These are phyloP conservation scores for Cyclotella distinguenda DNA, from an alignment of 108 stramenopile species.

Conservation along the genomic window DNA sequence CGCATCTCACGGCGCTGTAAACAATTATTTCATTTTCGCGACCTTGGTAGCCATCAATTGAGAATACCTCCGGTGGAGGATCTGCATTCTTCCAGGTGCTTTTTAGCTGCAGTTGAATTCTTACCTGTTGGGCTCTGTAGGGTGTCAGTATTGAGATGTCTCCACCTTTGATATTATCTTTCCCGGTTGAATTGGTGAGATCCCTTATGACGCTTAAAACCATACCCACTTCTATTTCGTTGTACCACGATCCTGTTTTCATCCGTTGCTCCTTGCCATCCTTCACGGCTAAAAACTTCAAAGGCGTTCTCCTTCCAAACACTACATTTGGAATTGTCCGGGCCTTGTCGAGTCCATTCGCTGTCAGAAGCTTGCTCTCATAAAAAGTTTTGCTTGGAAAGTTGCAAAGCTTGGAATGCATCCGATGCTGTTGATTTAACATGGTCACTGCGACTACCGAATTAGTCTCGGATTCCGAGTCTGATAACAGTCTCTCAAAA, in stretches of 20 bases:
- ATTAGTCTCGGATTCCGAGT: not conserved
- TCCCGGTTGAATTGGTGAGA: not conserved
- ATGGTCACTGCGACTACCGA: not conserved
- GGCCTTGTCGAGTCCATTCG: not conserved
- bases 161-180: not conserved
- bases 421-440: conserved; percentile 4
- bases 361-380: not conserved
- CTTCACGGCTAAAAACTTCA: not conserved
- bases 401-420: conserved; percentile 4
- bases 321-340: not conserved
- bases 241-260: conserved; percentile 5
- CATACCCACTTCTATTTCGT: not conserved
- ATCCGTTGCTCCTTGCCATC: conserved; percentile 8
- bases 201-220: not conserved
- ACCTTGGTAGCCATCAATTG: conserved; percentile 6
- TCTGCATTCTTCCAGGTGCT: not conserved
- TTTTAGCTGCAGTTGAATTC: conserved; percentile 1
- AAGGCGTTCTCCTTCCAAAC: not conserved
- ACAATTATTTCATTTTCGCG: conserved; percentile 7
- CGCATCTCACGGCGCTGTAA: conserved; percentile 2
- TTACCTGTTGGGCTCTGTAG: conserved; percentile 2
- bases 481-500: conserved; percentile 3
- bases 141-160: conserved; percentile 4
- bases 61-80: conserved; percentile 1
- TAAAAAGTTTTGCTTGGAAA: conserved; percentile 1